Percentiles rank a stretch among this genome's conserved stretches.
Evolutionary conservation across 805 yeast species (phyloP).

Genomic region (Yarrowia sp.): DNA sequence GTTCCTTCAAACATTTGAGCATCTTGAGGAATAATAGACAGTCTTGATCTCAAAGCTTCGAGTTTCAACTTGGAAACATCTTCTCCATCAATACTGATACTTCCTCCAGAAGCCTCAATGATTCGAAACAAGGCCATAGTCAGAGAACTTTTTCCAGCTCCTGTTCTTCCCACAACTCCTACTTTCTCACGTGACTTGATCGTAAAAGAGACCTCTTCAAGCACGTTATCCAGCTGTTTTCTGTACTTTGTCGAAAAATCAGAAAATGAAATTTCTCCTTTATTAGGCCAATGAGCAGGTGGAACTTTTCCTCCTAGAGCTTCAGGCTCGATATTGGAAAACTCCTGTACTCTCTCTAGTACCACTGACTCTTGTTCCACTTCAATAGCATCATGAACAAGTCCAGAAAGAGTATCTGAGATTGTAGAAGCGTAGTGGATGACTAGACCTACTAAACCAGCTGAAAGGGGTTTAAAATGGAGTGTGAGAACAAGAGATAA

Average conservation of each 20-base stretch:
- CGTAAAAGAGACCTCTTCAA: slow-evolving; percentile 59
- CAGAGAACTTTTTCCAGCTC: slow-evolving; percentile 83
- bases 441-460: slow-evolving; percentile 94
- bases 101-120: slow-evolving; percentile 54
- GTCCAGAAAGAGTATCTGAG: slow-evolving; percentile 86
- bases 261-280: slow-evolving; percentile 62
- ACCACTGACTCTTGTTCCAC: slow-evolving; percentile 97
- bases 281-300: slow-evolving; percentile 70
- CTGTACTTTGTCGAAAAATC: slow-evolving; percentile 70
- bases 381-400: slow-evolving; percentile 82
- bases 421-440: slow-evolving; percentile 59
- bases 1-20: slow-evolving; percentile 66
- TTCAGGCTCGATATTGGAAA: no score
- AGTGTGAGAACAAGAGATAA: slow-evolving; percentile 67
- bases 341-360: slow-evolving; percentile 91
- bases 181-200: slow-evolving; percentile 74
- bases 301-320: slow-evolving; percentile 34
- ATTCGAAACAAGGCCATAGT: slow-evolving; percentile 68
- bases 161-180: slow-evolving; percentile 87
- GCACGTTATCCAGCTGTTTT: slow-evolving; percentile 67
- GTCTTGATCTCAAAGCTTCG: slow-evolving; percentile 52
- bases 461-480: slow-evolving; percentile 56
- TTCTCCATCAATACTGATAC: slow-evolving; percentile 54
- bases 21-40: slow-evolving; percentile 68
- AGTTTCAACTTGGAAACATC: slow-evolving; percentile 54